phyloP scores from a whole-genome alignment of 1,284 basidiomycete species.

The Mycosarcoma maydis region DNA sequence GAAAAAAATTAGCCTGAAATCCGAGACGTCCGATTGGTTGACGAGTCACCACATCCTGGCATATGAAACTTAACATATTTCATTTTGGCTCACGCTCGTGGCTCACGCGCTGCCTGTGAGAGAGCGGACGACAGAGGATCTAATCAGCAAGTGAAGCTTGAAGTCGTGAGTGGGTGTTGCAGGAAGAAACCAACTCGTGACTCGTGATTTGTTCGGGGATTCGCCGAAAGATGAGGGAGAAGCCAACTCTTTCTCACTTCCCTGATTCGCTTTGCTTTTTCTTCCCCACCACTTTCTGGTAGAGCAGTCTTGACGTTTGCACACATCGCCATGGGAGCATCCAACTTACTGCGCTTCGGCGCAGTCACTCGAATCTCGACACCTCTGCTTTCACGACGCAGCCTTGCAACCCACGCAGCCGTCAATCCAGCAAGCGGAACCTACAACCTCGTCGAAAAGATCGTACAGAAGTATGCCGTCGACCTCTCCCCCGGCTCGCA shows the following conservation, averaged over 20 bases:
- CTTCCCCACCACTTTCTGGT: too few species aligned
- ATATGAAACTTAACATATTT: neutral
- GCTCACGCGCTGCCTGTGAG: too few species aligned
- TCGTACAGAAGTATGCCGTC: constrained; percentile 96
- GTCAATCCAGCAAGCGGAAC: constrained; percentile 32
- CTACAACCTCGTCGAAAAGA: constrained; percentile 83
- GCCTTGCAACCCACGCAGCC: constrained; percentile 38
- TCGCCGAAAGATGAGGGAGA: constrained; percentile 11
- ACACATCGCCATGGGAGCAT: constrained; percentile 30
- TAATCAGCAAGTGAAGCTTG: too few species aligned
- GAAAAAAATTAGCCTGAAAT: constrained; percentile 9
- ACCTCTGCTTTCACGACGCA: constrained; percentile 16
- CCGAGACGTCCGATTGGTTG: constrained; percentile 29
- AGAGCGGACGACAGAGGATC: constrained; percentile 8
- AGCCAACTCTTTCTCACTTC: neutral
- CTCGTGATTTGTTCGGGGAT: constrained; percentile 16
- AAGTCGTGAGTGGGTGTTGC: too few species aligned
- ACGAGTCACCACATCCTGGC: constrained; percentile 14
- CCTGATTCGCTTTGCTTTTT: neutral
- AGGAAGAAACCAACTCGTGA: too few species aligned
- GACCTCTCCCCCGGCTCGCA: constrained; percentile 74
- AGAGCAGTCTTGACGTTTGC: neutral
- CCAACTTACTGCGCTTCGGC: constrained; percentile 34
- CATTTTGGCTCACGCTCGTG: neutral
- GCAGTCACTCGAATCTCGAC: constrained; percentile 8